phyloP scores from a whole-genome alignment of 176 grass and related monocot genomes.

The Dactylis glomerata region DNA sequence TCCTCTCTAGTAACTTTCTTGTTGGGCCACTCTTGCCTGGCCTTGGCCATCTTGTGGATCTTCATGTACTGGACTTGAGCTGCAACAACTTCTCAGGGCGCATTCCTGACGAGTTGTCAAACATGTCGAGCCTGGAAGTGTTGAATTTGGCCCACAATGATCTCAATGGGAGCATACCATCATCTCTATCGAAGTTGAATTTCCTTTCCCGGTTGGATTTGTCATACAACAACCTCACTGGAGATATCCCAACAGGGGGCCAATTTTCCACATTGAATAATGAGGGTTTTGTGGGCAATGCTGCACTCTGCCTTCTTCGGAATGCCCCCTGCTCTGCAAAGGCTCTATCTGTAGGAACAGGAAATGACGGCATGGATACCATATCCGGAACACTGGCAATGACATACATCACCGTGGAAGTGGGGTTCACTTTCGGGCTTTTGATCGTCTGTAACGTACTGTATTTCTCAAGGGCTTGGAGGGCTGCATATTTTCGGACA shows the following conservation, averaged over 20 bases:
- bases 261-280: conserved; percentile 71
- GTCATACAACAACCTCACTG: conserved; percentile 52
- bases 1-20: conserved; percentile 63
- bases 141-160: too few relatives aligned
- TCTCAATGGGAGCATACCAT: conserved; percentile 65
- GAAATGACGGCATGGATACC: neutral
- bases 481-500: neutral
- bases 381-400: too few relatives aligned
- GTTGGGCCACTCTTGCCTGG: conserved; percentile 44
- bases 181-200: conserved; percentile 57
- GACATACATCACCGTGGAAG: neutral
- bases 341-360: neutral
- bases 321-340: conserved; percentile 9
- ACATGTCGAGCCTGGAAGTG: conserved; percentile 61
- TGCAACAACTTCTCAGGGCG: conserved; percentile 57
- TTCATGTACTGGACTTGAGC: too few relatives aligned
- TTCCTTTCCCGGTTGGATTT: conserved; percentile 78
- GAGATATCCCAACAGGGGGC: conserved; percentile 65
- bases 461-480: conserved; percentile 14
- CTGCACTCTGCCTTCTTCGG: too few relatives aligned
- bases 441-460: neutral
- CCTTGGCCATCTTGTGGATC: conserved; percentile 37
- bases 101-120: conserved; percentile 67
- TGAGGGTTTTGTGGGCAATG: conserved; percentile 67
- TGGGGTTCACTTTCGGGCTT: conserved; percentile 1